Evolutionary conservation across 2,329 filamentous ascomycete genomes (phyloP).

Genomic region (Chrysoporthe puriensis): DNA sequence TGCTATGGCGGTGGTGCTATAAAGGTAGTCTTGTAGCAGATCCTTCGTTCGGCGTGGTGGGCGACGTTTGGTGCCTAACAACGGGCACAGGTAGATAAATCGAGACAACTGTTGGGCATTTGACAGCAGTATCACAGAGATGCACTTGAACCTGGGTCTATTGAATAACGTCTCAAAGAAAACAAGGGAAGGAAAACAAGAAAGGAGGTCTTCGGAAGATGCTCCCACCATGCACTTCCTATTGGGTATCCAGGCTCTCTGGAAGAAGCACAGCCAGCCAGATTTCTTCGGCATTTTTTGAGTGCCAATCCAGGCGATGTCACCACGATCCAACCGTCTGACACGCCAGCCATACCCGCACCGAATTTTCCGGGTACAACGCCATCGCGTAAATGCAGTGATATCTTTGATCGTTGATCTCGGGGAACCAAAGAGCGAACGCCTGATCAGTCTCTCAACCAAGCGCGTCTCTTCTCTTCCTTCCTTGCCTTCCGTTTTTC

Average conservation of each 20-base stretch:
- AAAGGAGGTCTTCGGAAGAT: background rate
- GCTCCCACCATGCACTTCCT: background rate
- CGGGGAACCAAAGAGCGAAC: background rate
- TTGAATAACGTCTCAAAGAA: background rate
- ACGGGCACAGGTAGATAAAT: background rate
- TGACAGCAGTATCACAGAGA: background rate
- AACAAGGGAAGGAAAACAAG: no score
- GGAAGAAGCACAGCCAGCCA: background rate
- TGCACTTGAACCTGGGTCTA: background rate
- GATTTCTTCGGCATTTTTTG: background rate
- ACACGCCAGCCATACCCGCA: background rate
- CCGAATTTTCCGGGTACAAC: background rate
- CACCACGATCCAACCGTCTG: background rate
- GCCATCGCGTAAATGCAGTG: constrained; percentile 3
- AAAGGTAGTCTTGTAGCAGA: background rate
- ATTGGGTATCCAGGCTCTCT: background rate
- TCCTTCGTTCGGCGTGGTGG: background rate
- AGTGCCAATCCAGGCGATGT: background rate
- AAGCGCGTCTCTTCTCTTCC: constrained; percentile 91
- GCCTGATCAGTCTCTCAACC: constrained; percentile 74
- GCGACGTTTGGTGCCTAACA: background rate
- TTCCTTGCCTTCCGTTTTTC: constrained; percentile 88
- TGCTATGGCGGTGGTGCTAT: no score
- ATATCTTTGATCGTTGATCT: background rate
- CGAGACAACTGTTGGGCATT: background rate